Percentiles rank a stretch among this genome's conserved stretches.
These are phyloP conservation scores for Pseudocercospora macadamiae DNA, from an alignment of 2,329 filamentous ascomycete genomes.

Conservation along the genomic window DNA sequence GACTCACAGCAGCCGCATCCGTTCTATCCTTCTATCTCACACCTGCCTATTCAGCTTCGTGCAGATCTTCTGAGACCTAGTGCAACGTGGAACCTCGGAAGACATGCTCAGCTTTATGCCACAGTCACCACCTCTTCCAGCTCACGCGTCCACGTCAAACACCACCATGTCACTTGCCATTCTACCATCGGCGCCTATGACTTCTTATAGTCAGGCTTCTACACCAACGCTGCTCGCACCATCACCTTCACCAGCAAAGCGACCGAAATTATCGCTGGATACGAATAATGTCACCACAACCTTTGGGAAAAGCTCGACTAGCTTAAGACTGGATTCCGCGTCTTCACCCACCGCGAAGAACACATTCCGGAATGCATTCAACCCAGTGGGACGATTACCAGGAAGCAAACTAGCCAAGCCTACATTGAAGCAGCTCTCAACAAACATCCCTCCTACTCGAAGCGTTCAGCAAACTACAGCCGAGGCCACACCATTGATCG, in stretches of 20 bases:
- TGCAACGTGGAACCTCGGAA: constrained; percentile 5
- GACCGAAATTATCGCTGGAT: constrained; percentile 65
- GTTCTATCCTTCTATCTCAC: neutral
- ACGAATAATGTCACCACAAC: constrained; percentile 51
- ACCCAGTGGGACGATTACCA: constrained; percentile 37
- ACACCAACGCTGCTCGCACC: constrained; percentile 24
- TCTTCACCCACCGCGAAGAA: constrained; percentile 64
- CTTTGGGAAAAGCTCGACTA: constrained; percentile 59
- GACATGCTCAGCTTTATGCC: constrained; percentile 40
- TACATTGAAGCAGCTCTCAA: constrained; percentile 40
- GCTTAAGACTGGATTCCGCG: constrained; percentile 57
- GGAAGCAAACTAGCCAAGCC: constrained; percentile 29
- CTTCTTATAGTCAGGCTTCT: constrained; percentile 28
- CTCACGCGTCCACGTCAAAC: constrained; percentile 30
- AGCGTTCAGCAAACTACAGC: neutral
- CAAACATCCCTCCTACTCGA: constrained; percentile 8
- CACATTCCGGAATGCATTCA: constrained; percentile 64
- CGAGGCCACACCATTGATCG: constrained; percentile 14
- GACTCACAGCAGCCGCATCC: neutral
- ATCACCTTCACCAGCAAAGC: constrained; percentile 38
- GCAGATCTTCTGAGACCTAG: neutral
- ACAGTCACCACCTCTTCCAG: constrained; percentile 33
- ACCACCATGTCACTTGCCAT: constrained; percentile 52
- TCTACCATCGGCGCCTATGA: constrained; percentile 36
- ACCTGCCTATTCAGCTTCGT: constrained; percentile 4